phyloP scores from a whole-genome alignment of 345 rosid species.

The Aquilaria yunnanensis region DNA sequence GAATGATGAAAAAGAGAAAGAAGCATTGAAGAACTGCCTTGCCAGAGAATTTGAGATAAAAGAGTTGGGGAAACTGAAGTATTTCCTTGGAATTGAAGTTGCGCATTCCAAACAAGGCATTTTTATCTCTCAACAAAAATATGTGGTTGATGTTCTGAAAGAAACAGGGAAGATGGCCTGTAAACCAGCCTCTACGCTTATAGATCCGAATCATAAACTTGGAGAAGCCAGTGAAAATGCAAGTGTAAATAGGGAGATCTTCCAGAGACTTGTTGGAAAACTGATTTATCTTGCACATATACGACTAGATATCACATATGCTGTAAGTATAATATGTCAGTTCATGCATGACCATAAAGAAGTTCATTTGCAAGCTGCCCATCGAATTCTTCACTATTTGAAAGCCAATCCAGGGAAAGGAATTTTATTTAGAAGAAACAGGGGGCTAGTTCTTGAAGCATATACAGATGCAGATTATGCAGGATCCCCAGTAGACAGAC shows the following conservation, averaged over 20 bases:
- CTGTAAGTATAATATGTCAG: neutral
- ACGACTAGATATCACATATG: neutral
- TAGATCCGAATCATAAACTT: neutral
- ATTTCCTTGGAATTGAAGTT: neutral
- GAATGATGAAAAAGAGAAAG: neutral
- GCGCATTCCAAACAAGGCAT: neutral
- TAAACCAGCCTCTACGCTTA: neutral
- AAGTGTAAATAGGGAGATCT: neutral
- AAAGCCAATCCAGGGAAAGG: neutral
- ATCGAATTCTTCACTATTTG: neutral
- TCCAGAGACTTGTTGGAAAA: neutral
- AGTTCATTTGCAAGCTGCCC: no score
- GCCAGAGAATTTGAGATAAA: neutral
- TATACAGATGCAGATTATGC: neutral
- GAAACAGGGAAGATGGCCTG: neutral
- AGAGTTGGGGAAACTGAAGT: neutral
- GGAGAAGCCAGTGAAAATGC: neutral
- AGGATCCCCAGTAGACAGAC: neutral
- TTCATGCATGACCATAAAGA: neutral
- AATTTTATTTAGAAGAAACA: neutral
- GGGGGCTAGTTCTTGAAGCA: neutral
- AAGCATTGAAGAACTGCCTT: neutral
- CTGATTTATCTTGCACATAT: neutral
- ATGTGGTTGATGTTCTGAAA: neutral
- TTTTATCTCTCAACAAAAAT: neutral